phyloP scores from a whole-genome alignment of 73 alveolate genomes.

The Breviolum minutum region DNA sequence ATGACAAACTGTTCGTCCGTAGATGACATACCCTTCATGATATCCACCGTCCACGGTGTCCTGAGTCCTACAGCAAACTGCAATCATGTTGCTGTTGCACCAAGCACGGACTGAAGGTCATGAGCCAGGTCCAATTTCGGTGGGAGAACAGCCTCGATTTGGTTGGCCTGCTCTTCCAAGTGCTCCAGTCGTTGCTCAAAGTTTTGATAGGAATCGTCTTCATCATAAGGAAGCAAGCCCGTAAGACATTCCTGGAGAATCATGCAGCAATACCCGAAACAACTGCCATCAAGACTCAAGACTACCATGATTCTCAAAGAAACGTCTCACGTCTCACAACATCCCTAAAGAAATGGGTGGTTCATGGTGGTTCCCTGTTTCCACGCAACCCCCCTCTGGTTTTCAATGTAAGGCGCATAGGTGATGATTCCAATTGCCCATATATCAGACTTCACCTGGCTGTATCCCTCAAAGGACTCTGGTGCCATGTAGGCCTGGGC shows the following conservation, averaged over 20 bases:
- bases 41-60: too few species aligned
- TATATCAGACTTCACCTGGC: constrained; percentile 45
- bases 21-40: too few species aligned
- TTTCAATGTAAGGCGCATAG: background rate
- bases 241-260: constrained; percentile 50
- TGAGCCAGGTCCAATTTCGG: constrained; percentile 40
- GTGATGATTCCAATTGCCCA: constrained; percentile 95
- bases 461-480: constrained; percentile 68
- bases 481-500: constrained; percentile 84
- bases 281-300: background rate
- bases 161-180: constrained; percentile 15
- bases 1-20: too few species aligned
- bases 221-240: constrained; percentile 53
- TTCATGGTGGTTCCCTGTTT: too few species aligned
- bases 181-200: background rate
- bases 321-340: too few species aligned
- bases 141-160: constrained; percentile 31
- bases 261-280: background rate
- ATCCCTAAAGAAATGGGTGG: too few species aligned
- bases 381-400: too few species aligned
- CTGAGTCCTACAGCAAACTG: background rate
- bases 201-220: background rate
- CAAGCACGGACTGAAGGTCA: constrained; percentile 56
- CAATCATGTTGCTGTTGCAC: background rate
- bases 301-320: too few species aligned